Evolutionary conservation across 2,329 filamentous ascomycete genomes (phyloP).

Genomic region (Curvularia sp.): DNA sequence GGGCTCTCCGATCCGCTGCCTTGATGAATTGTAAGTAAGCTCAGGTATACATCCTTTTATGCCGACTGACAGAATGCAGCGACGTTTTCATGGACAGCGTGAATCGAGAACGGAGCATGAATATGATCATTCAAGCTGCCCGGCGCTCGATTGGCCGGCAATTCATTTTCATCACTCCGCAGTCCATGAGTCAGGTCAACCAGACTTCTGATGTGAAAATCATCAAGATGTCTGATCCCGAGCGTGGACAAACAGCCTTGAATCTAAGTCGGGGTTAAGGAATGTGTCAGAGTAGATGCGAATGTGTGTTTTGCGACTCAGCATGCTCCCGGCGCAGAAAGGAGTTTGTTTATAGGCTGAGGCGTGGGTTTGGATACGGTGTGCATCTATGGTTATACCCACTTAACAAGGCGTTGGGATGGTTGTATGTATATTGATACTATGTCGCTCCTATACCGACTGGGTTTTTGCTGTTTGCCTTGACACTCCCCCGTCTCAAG

Average conservation of each 20-base stretch:
- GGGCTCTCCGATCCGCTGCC: constrained; percentile 90
- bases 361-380: constrained; percentile 4
- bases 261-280: constrained; percentile 32
- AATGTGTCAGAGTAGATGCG: background rate
- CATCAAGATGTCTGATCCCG: constrained; percentile 68
- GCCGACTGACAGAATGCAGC: constrained; percentile 45
- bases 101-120: constrained; percentile 90
- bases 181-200: constrained; percentile 67
- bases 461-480: background rate
- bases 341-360: background rate
- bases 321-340: background rate
- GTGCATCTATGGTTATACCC: constrained; percentile 32
- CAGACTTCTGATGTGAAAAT: constrained; percentile 74
- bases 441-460: background rate
- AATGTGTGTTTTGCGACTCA: background rate
- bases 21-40: constrained; percentile 82
- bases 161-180: constrained; percentile 95
- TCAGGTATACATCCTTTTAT: background rate
- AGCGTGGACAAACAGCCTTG: constrained; percentile 58
- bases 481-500: background rate
- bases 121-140: constrained; percentile 89
- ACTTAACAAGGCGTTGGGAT: constrained; percentile 16
- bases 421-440: constrained; percentile 1
- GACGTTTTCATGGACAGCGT: constrained; percentile 99
- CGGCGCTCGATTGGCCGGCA: constrained; percentile 87